These are phyloP conservation scores for Prunus dulcis DNA, from an alignment of 306 rosid species.

Conservation along the genomic window DNA sequence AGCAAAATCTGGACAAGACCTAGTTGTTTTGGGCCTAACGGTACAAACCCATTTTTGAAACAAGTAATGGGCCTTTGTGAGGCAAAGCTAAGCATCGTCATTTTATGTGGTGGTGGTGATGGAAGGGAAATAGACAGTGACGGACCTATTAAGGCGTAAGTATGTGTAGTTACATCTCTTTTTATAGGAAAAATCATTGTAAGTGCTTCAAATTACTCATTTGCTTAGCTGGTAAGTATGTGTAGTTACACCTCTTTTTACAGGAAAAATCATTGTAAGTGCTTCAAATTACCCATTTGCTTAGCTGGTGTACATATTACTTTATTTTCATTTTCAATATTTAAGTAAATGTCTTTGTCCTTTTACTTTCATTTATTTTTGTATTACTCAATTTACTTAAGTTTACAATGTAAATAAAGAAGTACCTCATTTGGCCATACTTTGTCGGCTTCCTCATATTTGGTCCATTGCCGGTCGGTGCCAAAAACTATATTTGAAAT, in stretches of 20 bases:
- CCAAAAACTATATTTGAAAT: neutral
- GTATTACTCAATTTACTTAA: no score
- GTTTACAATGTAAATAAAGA: no score
- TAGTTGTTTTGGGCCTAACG: neutral
- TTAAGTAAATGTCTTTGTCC: no score
- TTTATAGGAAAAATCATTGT: rapidly evolving
- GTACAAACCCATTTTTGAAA: neutral
- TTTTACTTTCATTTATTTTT: no score
- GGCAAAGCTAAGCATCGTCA: neutral
- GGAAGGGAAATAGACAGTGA: neutral
- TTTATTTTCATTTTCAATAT: no score
- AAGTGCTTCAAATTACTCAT: no score
- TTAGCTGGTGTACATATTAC: no score
- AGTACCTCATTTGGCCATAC: neutral
- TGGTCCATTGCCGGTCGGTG: neutral
- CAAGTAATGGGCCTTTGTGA: neutral
- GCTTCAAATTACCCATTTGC: no score
- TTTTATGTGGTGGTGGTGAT: neutral
- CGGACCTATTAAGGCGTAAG: no score
- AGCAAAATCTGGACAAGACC: neutral
- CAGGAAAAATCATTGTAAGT: no score
- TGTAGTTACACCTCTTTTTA: rapidly evolving
- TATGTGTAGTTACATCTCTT: rapidly evolving
- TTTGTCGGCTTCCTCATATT: neutral
- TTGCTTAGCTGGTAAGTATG: no score